Conservation (phyloP, 2,329 filamentous ascomycete genomes). For the Bipolaris sorokiniana region DNA sequence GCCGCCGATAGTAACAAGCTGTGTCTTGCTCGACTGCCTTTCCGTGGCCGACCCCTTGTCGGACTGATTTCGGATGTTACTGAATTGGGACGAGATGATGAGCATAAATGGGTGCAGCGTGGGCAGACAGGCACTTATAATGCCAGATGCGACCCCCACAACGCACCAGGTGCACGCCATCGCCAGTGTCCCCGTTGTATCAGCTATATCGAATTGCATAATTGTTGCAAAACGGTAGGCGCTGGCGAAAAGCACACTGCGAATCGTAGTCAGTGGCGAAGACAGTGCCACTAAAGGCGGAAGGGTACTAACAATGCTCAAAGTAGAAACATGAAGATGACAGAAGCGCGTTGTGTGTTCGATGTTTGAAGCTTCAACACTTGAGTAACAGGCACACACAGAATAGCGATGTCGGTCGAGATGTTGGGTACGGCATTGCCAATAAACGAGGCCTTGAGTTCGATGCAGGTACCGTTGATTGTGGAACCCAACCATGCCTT, state of each 20-base stretch:
- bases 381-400: slow-evolving; percentile 56
- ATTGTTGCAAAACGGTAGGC: slow-evolving; percentile 23
- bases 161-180: slow-evolving; percentile 23
- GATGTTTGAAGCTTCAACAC: slow-evolving; percentile 56
- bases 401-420: slow-evolving; percentile 55
- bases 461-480: slow-evolving; percentile 56
- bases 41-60: background rate
- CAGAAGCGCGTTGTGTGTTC: slow-evolving; percentile 51
- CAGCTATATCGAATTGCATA: slow-evolving; percentile 19
- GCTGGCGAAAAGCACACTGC: slow-evolving; percentile 25
- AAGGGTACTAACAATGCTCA: slow-evolving; percentile 51
- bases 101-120: slow-evolving; percentile 21
- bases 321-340: slow-evolving; percentile 55
- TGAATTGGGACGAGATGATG: slow-evolving; percentile 18
- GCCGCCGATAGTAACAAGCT: slow-evolving; percentile 15
- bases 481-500: slow-evolving; percentile 56
- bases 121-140: slow-evolving; percentile 23
- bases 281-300: background rate
- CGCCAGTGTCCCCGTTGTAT: slow-evolving; percentile 19
- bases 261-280: slow-evolving; percentile 7
- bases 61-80: slow-evolving; percentile 9
- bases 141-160: slow-evolving; percentile 20
- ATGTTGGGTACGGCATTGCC: slow-evolving; percentile 59
- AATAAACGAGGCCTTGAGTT: slow-evolving; percentile 59
- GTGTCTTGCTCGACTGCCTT: background rate